Base-by-base conservation (phyloP, 352 stramenopile genomes). In the Saprolegnia parasitica region DNA sequence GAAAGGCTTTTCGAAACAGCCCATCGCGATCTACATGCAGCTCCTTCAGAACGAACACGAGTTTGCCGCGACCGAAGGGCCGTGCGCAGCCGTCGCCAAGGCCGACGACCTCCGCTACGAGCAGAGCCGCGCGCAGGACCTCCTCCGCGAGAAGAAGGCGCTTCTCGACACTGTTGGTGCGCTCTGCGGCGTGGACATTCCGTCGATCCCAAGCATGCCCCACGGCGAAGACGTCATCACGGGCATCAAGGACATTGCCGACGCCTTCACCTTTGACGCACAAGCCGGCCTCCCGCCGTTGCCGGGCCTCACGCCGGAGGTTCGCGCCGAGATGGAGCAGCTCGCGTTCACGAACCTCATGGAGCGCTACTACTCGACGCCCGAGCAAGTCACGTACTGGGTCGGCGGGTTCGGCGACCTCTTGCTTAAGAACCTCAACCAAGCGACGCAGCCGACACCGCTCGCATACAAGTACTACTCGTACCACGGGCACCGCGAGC, bases 21-120 rank as follows among this genome's bases (percentile, higher is more conserved):
- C 81, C 0, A 88, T 91, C 55, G 81, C 84, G 0, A 76, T 91
- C 39, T 91, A 80, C 75, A 91, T 91, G 84, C 84, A 91, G 65
- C 67, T 91, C 0, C 78, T 71, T n/a, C 78, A 91, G 80, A 91
- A 85, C 56, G 84, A 91, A 47, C 82, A 88, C 66, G 84, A 91
- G 63, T 91, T 91, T 65, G 88, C 82, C 0, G 84, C 84, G 5
- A 88, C 42, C 13, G 42, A 86, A 56, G 80, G 76, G 5, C 82
- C 82, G 5, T 92, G 84, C 74, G 86, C 81, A 76, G 73, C 65
- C 3, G 75, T 89, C 26, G 81, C 87, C 66, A 76, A 80, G n/a
- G 58, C 76, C 21, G 81, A 88, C 64, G 78, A 74, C 52, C 79
- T 78, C 37, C 49, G 74, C n/a, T 90, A 92, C 60, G 70, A 57